These are phyloP conservation scores for Posidonia australis DNA, from an alignment of 106 monocot species.

Conservation along the genomic window DNA sequence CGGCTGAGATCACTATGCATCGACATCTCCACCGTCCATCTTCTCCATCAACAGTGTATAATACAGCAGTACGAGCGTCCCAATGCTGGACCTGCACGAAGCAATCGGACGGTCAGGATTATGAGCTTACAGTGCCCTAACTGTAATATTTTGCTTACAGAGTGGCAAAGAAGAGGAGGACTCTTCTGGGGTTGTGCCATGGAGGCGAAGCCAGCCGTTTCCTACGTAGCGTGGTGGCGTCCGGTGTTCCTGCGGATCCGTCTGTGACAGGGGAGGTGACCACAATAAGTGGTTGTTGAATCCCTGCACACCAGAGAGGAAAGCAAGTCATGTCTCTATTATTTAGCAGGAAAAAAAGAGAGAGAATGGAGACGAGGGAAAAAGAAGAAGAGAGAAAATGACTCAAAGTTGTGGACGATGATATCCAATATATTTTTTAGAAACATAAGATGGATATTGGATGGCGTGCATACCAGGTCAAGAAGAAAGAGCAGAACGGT, in stretches of 20 bases:
- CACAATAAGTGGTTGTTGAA: neutral
- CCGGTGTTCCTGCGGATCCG: neutral
- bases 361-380: no score
- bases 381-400: no score
- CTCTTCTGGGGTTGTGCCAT: slow-evolving; percentile 40
- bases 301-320: no score
- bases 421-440: no score
- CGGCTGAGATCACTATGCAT: slow-evolving; percentile 20
- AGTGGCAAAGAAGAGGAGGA: slow-evolving; percentile 47
- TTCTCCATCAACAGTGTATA: slow-evolving; percentile 64
- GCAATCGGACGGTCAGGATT: neutral
- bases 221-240: neutral
- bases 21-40: slow-evolving; percentile 17
- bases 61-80: slow-evolving; percentile 72
- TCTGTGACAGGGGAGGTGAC: neutral
- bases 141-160: slow-evolving; percentile 29
- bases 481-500: no score
- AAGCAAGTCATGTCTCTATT: no score
- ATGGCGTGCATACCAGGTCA: no score
- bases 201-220: slow-evolving; percentile 1
- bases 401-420: no score
- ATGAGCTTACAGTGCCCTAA: neutral
- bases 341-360: no score
- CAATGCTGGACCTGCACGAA: slow-evolving; percentile 70
- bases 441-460: no score